Base-by-base conservation (phyloP, 805 yeast species). In the Wickerhamiella vanderwaltii region DNA sequence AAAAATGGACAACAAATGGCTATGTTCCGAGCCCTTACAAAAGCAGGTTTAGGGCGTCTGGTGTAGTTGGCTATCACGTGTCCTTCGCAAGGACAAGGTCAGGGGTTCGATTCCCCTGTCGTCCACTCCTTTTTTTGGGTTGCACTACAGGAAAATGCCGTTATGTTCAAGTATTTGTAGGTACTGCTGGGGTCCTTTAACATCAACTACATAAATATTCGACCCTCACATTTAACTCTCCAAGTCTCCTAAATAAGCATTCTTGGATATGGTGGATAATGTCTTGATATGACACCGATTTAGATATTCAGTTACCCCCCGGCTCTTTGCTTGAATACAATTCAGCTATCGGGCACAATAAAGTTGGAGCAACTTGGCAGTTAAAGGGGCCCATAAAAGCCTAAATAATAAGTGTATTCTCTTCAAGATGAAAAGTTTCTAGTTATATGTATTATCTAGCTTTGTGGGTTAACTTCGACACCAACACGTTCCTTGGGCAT, bases 401-500 rank as follows among this genome's bases (percentile, higher is more conserved):
- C n/a, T n/a, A n/a, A n/a, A n/a, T n/a, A n/a, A n/a, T n/a, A n/a
- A n/a, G n/a, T n/a, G n/a, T n/a, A n/a, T n/a, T n/a, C n/a, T n/a
- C n/a, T n/a, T n/a, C n/a, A n/a, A n/a, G n/a, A n/a, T n/a, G n/a
- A n/a, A n/a, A n/a, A n/a, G n/a, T n/a, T n/a, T n/a, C n/a, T n/a
- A n/a, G n/a, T n/a, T n/a, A n/a, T n/a, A n/a, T n/a, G n/a, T 18
- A 23, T 15, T 23, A 29, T 9, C 43, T 48, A 53, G 18, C 49
- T 47, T 47, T 57, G 58, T 22, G 60, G 55, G 47, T 59, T 51
- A 29, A 61, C 53, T 65, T 68, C 65, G 19, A 62, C 66, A 12
- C 66, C 67, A 20, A 63, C 65, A 24, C 67, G 59, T 48, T 62
- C 65, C 52, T 63, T 62, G 33, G 67, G 62, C 24, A 64, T 57